A percentile compares a stretch with the other conserved stretches of the same genome.
Evolutionary conservation across 805 yeast species (phyloP).

Genomic region (Lipomyces starkeyi): DNA sequence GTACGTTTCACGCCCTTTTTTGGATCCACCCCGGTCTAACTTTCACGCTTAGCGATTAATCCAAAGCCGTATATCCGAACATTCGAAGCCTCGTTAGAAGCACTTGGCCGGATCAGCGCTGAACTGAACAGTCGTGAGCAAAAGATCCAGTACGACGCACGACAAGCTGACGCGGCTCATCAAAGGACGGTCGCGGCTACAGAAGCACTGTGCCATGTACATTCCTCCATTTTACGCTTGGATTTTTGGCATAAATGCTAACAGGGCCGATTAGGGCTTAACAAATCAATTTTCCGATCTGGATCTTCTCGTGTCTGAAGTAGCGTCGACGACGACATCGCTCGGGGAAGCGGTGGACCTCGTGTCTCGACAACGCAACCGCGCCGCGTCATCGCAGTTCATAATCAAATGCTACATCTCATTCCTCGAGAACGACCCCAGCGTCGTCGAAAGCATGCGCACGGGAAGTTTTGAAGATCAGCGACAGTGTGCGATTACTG

Average conservation of each 20-base stretch:
- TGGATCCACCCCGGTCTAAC: neutral
- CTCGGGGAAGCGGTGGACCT: constrained; percentile 70
- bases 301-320: constrained; percentile 60
- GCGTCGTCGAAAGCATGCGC: constrained; percentile 64
- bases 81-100: constrained; percentile 82
- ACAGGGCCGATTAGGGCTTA: constrained; percentile 19
- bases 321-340: constrained; percentile 67
- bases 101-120: constrained; percentile 64
- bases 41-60: constrained; percentile 55
- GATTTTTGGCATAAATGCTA: neutral
- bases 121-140: constrained; percentile 60
- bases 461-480: constrained; percentile 60
- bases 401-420: constrained; percentile 77
- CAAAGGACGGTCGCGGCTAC: constrained; percentile 16
- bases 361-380: constrained; percentile 73
- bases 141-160: constrained; percentile 62
- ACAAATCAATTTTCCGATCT: constrained; percentile 59
- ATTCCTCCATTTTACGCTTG: neutral
- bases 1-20: constrained; percentile 13
- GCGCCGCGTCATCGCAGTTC: constrained; percentile 72
- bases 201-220: constrained; percentile 28
- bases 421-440: constrained; percentile 64
- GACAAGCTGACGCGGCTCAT: constrained; percentile 48
- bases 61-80: constrained; percentile 95
- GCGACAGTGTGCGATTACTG: constrained; percentile 69